Conservation (phyloP, 768 basidiomycete species). For the Hygrophorus pudorinus region DNA sequence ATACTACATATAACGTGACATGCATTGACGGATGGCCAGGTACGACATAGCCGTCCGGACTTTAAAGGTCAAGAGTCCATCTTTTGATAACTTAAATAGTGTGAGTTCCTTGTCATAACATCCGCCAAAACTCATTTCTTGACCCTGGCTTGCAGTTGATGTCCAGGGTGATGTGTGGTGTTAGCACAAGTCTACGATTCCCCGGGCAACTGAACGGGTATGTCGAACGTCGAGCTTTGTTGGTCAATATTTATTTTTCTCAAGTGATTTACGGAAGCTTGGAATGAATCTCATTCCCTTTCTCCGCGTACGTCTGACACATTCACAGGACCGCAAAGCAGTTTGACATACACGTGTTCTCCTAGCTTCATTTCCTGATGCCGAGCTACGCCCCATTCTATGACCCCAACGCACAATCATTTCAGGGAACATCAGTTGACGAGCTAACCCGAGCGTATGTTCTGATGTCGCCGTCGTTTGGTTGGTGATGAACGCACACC, state of each 20-base stretch:
- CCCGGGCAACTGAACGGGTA: conserved; percentile 91
- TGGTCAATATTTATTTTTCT: neutral
- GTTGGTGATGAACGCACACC: neutral
- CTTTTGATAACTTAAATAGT: conserved; percentile 59
- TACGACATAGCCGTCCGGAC: conserved; percentile 64
- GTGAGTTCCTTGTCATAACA: conserved; percentile 25
- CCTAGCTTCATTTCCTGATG: conserved; percentile 90
- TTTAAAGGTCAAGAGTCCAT: conserved; percentile 53
- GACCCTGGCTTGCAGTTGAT: conserved; percentile 39
- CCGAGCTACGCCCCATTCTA: conserved; percentile 90
- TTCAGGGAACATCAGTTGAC: conserved; percentile 46
- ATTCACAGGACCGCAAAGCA: neutral
- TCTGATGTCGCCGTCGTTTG: neutral
- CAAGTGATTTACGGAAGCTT: conserved; percentile 78
- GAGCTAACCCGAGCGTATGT: conserved; percentile 71
- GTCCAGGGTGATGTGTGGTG: conserved; percentile 88
- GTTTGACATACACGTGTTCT: neutral
- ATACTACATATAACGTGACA: neutral
- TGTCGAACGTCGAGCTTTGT: conserved; percentile 10
- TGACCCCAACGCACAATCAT: conserved; percentile 52
- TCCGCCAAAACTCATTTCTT: neutral
- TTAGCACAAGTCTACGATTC: conserved; percentile 86
- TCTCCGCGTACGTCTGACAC: conserved; percentile 57
- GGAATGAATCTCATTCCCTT: conserved; percentile 94
- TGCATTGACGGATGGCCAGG: conserved; percentile 22